Conservation (phyloP, 257 asterid genomes). For the Salvia rosmarinus region DNA sequence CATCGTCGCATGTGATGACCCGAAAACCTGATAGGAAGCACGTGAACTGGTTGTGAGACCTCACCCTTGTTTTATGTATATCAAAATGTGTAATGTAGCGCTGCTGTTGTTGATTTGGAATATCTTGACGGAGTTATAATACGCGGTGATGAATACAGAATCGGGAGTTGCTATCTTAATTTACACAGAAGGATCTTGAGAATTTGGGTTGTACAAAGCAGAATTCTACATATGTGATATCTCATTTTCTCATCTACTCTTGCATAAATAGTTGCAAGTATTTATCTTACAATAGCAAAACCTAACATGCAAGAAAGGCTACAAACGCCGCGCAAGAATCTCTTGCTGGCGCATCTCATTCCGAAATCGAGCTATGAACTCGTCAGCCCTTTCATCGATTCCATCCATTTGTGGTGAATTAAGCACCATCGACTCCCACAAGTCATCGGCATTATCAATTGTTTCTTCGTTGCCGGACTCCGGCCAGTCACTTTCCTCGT, state of each 20-base stretch:
- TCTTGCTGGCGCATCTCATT: constrained; percentile 65
- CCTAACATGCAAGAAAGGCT: constrained; percentile 14
- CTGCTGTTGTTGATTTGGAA: background rate
- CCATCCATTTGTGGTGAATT: constrained; percentile 70
- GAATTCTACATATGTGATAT: no score
- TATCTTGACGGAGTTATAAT: background rate
- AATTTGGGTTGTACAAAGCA: no score
- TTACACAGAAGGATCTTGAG: background rate
- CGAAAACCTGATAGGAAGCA: constrained; percentile 1
- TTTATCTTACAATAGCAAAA: background rate
- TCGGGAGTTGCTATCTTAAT: background rate
- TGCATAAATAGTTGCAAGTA: background rate
- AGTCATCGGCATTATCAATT: constrained; percentile 57
- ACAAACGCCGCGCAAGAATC: constrained; percentile 38
- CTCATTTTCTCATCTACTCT: background rate
- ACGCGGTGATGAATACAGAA: background rate
- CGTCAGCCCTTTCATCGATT: constrained; percentile 81
- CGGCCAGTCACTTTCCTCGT: background rate
- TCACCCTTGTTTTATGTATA: background rate
- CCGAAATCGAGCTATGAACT: constrained; percentile 66
- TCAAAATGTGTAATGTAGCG: constrained; percentile 5
- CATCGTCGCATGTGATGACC: background rate
- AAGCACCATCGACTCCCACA: constrained; percentile 79
- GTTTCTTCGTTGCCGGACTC: background rate
- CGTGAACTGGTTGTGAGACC: background rate